These are phyloP conservation scores for Pseudoneurospora amorphoporcata DNA, from an alignment of 495 filamentous ascomycete genomes.

Conservation along the genomic window DNA sequence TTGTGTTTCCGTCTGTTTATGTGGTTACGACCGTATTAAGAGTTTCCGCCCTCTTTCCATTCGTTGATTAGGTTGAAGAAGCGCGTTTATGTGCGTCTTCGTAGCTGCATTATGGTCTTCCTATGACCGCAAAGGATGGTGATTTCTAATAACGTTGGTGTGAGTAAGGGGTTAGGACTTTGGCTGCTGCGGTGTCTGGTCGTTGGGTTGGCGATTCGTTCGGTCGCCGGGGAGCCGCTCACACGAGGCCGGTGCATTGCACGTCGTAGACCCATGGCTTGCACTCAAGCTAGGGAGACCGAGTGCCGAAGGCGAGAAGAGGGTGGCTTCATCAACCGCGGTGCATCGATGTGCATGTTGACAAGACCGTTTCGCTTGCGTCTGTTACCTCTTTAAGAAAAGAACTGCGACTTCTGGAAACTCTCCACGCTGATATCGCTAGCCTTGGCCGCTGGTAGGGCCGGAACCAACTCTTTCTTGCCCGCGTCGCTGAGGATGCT, in stretches of 20 bases:
- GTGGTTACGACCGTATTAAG: neutral
- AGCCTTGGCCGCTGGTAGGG: conserved; percentile 47
- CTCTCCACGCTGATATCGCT: conserved; percentile 68
- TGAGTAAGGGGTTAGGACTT: neutral
- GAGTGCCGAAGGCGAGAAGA: neutral
- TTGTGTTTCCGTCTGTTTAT: neutral
- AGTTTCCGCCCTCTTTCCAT: neutral
- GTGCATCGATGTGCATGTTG: neutral
- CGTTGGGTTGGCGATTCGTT: neutral
- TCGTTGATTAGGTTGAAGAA: neutral
- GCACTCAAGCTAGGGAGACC: neutral
- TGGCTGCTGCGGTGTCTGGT: neutral
- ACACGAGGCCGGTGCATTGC: neutral
- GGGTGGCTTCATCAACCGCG: neutral
- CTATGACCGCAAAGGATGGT: neutral
- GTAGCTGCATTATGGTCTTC: neutral
- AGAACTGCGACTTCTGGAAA: conserved; percentile 85
- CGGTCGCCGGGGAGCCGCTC: neutral
- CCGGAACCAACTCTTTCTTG: conserved; percentile 24
- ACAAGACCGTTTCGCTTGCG: neutral
- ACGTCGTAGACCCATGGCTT: neutral
- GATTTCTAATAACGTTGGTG: neutral
- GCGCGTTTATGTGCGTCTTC: neutral
- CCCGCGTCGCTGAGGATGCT: conserved; percentile 28
- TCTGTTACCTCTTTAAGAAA: conserved; percentile 38